Percentiles rank a stretch among this genome's conserved stretches.
These are phyloP conservation scores for Lathyrus tuberosus DNA, from an alignment of 306 rosid genomes.

Conservation along the genomic window DNA sequence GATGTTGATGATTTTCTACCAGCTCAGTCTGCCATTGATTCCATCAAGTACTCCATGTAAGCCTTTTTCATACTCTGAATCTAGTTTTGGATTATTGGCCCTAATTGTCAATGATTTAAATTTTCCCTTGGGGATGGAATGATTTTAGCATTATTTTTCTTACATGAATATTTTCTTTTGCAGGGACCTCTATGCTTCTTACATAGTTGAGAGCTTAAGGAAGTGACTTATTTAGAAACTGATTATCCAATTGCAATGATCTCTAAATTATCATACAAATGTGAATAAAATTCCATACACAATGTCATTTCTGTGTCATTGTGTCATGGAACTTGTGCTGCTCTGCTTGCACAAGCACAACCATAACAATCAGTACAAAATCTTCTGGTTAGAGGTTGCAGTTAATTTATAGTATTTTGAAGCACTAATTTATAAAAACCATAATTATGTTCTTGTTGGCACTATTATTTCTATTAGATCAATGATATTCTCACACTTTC, in stretches of 20 bases:
- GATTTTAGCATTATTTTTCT: constrained; percentile 1
- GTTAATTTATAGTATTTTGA: background rate
- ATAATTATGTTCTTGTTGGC: background rate
- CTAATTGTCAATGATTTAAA: constrained; percentile 7
- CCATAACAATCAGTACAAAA: background rate
- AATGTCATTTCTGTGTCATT: constrained; percentile 30
- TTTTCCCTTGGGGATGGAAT: constrained; percentile 3
- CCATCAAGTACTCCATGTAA: constrained; percentile 90
- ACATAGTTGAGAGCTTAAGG: constrained; percentile 95
- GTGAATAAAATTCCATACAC: constrained; percentile 40
- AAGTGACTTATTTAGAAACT: constrained; percentile 52
- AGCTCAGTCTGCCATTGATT: constrained; percentile 72
- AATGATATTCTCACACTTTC: background rate
- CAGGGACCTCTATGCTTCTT: constrained; percentile 94
- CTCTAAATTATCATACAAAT: constrained; percentile 18
- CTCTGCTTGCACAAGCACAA: constrained; percentile 25
- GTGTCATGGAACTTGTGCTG: constrained; percentile 34
- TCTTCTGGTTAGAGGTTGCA: constrained; percentile 23
- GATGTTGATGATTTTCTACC: constrained; percentile 96
- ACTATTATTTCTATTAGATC: background rate
- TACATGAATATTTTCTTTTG: constrained; percentile 30
- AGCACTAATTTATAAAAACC: constrained; percentile 10
- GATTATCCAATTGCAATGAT: constrained; percentile 24
- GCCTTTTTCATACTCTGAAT: constrained; percentile 30
- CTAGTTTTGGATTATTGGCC: constrained; percentile 9